Evolutionary conservation across 805 yeast species (phyloP).

Genomic region (Starmerella bombi): DNA sequence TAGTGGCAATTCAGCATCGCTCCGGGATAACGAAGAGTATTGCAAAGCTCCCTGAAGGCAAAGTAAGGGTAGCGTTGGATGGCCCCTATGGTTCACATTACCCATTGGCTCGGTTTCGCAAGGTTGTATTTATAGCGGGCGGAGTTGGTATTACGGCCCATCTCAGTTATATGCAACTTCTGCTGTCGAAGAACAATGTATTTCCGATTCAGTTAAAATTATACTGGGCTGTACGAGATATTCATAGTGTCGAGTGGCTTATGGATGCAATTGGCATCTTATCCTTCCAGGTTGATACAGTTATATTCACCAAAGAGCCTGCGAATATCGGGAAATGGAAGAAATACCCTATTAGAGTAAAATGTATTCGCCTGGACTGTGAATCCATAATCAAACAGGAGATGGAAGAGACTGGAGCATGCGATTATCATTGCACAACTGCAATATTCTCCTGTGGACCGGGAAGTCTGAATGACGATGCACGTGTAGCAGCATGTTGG

Average conservation of each 20-base stretch:
- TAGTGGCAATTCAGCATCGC: constrained; percentile 13
- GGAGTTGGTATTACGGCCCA: constrained; percentile 49
- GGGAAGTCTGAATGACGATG: constrained; percentile 11
- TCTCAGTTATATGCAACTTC: constrained; percentile 20
- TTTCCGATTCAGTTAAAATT: constrained; percentile 1
- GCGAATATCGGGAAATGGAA: not conserved
- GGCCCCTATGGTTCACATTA: constrained; percentile 41
- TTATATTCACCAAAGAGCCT: not conserved
- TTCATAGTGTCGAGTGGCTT: constrained; percentile 10
- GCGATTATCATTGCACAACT: not conserved
- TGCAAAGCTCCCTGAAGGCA: constrained; percentile 9
- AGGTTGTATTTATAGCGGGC: constrained; percentile 38
- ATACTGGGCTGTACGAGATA: constrained; percentile 17
- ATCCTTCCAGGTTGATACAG: not conserved
- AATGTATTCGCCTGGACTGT: constrained; percentile 3
- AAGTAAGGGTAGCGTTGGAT: constrained; percentile 36
- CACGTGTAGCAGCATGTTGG: constrained; percentile 11
- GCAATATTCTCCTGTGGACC: constrained; percentile 21
- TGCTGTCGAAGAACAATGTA: not conserved
- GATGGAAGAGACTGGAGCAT: not conserved
- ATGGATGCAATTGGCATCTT: constrained; percentile 2
- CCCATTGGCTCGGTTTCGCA: constrained; percentile 28
- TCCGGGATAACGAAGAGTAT: constrained; percentile 16
- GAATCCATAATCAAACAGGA: not conserved
- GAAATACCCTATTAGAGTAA: not conserved